phyloP scores from a whole-genome alignment of 805 yeast species.

The Yueomyces sp. region DNA sequence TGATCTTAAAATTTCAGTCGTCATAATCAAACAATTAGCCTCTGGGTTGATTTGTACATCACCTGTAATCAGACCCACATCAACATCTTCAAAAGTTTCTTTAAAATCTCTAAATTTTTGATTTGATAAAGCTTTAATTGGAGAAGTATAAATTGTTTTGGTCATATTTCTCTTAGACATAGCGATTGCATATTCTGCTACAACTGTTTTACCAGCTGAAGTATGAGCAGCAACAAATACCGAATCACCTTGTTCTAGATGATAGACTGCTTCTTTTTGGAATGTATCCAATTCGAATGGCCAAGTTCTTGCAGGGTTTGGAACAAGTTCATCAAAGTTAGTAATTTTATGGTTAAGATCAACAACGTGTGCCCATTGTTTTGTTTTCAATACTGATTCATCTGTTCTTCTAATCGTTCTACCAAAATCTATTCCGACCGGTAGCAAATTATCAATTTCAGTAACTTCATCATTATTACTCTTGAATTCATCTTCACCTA shows the following conservation, averaged over 20 bases:
- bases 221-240: conserved; percentile 99
- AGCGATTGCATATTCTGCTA: conserved; percentile 96
- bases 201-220: conserved; percentile 97
- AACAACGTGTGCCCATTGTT: conserved; percentile 91
- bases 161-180: conserved; percentile 95
- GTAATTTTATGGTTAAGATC: conserved; percentile 73
- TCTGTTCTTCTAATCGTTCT: conserved; percentile 20
- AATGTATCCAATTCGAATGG: conserved; percentile 91
- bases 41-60: conserved; percentile 97
- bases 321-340: conserved; percentile 78
- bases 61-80: conserved; percentile 91
- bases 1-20: conserved; percentile 88
- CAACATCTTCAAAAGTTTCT: conserved; percentile 64
- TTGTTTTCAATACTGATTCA: conserved; percentile 24
- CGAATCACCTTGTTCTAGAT: conserved; percentile 93
- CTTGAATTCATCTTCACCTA: conserved; percentile 1
- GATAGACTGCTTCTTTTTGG: conserved; percentile 94
- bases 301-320: conserved; percentile 87
- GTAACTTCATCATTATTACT: conserved; percentile 7
- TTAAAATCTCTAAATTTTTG: conserved; percentile 85
- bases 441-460: conserved; percentile 35
- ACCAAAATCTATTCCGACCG: conserved; percentile 36
- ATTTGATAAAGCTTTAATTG: conserved; percentile 81
- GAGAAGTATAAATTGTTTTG: conserved; percentile 91
- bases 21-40: conserved; percentile 93